Percentiles rank a stretch among this genome's conserved stretches.
Conservation (phyloP, 2,329 filamentous ascomycete genomes). For the Chrysoporthe deuterocubensis region DNA sequence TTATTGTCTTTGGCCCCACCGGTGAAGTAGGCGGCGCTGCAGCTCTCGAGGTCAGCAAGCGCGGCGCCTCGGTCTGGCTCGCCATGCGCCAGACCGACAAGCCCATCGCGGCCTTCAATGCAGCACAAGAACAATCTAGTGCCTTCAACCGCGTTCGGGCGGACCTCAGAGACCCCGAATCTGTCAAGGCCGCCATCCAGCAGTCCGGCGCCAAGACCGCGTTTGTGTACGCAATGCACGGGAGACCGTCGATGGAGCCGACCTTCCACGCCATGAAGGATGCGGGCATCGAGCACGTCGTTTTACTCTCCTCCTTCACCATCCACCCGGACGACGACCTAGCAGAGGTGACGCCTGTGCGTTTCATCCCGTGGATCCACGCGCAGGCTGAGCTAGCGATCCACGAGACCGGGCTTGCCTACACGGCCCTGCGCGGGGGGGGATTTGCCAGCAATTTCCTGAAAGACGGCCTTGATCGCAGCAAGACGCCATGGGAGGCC, state of each 20-base stretch:
- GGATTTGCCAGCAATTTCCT: slow-evolving; percentile 49
- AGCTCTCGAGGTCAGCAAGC: slow-evolving; percentile 43
- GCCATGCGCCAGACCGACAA: slow-evolving; percentile 39
- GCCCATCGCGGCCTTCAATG: slow-evolving; percentile 38
- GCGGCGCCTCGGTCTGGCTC: slow-evolving; percentile 43
- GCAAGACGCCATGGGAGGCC: slow-evolving; percentile 31
- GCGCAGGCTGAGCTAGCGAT: slow-evolving; percentile 49
- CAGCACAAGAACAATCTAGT: slow-evolving; percentile 17
- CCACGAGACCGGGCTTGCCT: slow-evolving; percentile 43
- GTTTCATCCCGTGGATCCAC: slow-evolving; percentile 46
- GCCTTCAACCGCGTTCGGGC: slow-evolving; percentile 37
- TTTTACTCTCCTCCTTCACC: slow-evolving; percentile 47
- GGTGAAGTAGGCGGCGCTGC: slow-evolving; percentile 48
- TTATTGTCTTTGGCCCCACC: slow-evolving; percentile 55
- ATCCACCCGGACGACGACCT: slow-evolving; percentile 33
- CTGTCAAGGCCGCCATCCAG: slow-evolving; percentile 45
- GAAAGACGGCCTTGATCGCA: background rate
- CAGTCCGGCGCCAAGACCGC: slow-evolving; percentile 48
- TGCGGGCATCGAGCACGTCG: slow-evolving; percentile 48
- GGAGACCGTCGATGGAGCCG: slow-evolving; percentile 41
- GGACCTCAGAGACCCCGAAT: slow-evolving; percentile 48
- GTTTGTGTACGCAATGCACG: slow-evolving; percentile 49
- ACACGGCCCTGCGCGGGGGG: slow-evolving; percentile 46
- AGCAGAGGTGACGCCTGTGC: slow-evolving; percentile 32
- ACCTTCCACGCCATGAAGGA: slow-evolving; percentile 49